phyloP scores from a whole-genome alignment of 768 basidiomycete species.

The Russula earlei region DNA sequence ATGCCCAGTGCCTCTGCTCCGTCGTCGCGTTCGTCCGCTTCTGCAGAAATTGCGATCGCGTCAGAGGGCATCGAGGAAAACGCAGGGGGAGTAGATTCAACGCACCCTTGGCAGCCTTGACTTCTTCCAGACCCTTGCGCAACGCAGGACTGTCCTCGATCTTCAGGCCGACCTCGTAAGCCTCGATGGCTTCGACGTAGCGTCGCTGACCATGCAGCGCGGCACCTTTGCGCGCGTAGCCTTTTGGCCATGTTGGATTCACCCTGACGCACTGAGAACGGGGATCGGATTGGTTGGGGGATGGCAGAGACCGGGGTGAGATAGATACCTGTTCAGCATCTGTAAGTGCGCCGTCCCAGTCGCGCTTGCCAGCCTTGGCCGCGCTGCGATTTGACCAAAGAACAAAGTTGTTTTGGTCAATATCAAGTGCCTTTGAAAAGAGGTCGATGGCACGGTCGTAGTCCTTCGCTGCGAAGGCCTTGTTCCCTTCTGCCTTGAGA shows the following conservation, averaged over 20 bases:
- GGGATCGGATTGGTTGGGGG: not conserved
- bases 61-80: not conserved
- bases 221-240: slow-evolving; percentile 86
- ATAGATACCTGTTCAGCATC: slow-evolving; percentile 81
- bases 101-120: slow-evolving; percentile 73
- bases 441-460: slow-evolving; percentile 82
- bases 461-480: slow-evolving; percentile 88
- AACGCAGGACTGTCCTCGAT: slow-evolving; percentile 76
- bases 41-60: slow-evolving; percentile 13
- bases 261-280: slow-evolving; percentile 58
- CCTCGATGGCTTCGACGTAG: slow-evolving; percentile 76
- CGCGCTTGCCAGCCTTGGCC: slow-evolving; percentile 76
- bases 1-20: slow-evolving; percentile 51
- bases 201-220: slow-evolving; percentile 75
- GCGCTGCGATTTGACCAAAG: slow-evolving; percentile 91
- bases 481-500: slow-evolving; percentile 90
- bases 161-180: slow-evolving; percentile 75
- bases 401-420: slow-evolving; percentile 81
- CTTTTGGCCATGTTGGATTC: slow-evolving; percentile 81
- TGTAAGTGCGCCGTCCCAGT: slow-evolving; percentile 64
- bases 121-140: slow-evolving; percentile 83
- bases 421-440: slow-evolving; percentile 71
- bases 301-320: too few relatives aligned
- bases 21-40: slow-evolving; percentile 31
- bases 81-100: not conserved